phyloP scores from a whole-genome alignment of 1,139 yeast species.

The Spencermartinsiella ligniputridi region DNA sequence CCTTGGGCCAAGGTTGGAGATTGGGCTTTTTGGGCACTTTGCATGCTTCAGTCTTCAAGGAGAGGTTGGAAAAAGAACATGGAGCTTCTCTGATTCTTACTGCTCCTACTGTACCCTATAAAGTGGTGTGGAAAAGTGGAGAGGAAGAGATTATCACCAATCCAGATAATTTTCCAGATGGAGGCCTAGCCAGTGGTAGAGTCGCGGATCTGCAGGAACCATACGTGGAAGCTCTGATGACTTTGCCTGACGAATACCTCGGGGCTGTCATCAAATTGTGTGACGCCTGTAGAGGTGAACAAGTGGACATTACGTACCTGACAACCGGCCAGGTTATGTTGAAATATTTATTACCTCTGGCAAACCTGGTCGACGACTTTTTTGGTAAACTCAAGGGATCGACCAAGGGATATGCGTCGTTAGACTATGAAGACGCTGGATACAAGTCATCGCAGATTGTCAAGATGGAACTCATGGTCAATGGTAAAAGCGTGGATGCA shows the following conservation, averaged over 20 bases:
- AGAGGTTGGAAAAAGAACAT: slow-evolving; percentile 85
- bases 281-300: slow-evolving; percentile 78
- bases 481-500: slow-evolving; percentile 89
- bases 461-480: slow-evolving; percentile 82
- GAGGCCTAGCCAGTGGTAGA: slow-evolving; percentile 34
- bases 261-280: slow-evolving; percentile 85
- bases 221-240: slow-evolving; percentile 83
- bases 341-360: slow-evolving; percentile 76
- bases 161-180: slow-evolving; percentile 87
- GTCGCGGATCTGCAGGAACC: slow-evolving; percentile 76
- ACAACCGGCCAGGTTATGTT: slow-evolving; percentile 78
- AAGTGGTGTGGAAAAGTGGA: slow-evolving; percentile 61
- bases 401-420: slow-evolving; percentile 88
- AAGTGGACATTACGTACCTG: slow-evolving; percentile 71
- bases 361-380: slow-evolving; percentile 89
- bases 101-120: slow-evolving; percentile 94
- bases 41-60: slow-evolving; percentile 93
- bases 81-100: slow-evolving; percentile 91
- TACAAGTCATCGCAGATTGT: slow-evolving; percentile 75
- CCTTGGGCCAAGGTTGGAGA: slow-evolving; percentile 97
- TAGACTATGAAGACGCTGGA: slow-evolving; percentile 94
- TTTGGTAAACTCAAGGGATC: slow-evolving; percentile 88
- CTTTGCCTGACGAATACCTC: slow-evolving; percentile 83
- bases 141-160: slow-evolving; percentile 65
- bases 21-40: slow-evolving; percentile 89